Conservation (phyloP, 2,329 filamentous ascomycete species). For the Talaromyces marneffei region DNA sequence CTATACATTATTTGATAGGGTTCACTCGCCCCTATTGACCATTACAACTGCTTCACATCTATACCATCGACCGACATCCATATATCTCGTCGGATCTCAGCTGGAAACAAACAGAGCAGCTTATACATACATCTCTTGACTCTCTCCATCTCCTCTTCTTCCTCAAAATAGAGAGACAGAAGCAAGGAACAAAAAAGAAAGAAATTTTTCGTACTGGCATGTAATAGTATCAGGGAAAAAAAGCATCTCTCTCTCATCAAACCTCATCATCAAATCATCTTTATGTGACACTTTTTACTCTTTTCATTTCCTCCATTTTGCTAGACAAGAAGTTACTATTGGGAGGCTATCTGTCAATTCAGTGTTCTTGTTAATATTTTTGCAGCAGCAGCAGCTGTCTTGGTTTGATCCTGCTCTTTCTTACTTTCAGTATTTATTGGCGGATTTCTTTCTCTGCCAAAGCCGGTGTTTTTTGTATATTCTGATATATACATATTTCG, state of each 20-base stretch:
- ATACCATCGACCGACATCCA: background rate
- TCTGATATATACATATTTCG: background rate
- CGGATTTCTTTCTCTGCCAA: background rate
- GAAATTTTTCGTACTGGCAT: background rate
- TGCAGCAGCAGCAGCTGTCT: no score
- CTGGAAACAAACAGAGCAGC: slow-evolving; percentile 8
- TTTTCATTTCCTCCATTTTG: background rate
- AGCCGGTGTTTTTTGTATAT: background rate
- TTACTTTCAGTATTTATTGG: background rate
- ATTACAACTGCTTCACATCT: background rate
- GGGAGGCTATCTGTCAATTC: slow-evolving; percentile 15
- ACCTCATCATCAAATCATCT: background rate
- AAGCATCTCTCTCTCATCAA: background rate
- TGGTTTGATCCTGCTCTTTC: background rate
- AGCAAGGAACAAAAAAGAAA: background rate
- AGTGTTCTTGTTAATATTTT: slow-evolving; percentile 14
- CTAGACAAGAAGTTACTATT: slow-evolving; percentile 14
- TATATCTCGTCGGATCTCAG: background rate
- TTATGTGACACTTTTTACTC: background rate
- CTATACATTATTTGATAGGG: background rate
- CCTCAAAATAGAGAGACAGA: background rate
- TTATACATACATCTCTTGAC: background rate
- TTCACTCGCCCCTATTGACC: background rate
- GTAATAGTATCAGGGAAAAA: slow-evolving; percentile 11
- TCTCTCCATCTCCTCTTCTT: background rate